Evolutionary conservation across 495 filamentous ascomycete genomes (phyloP).

Genomic region (Talaromyces proteolyticus): DNA sequence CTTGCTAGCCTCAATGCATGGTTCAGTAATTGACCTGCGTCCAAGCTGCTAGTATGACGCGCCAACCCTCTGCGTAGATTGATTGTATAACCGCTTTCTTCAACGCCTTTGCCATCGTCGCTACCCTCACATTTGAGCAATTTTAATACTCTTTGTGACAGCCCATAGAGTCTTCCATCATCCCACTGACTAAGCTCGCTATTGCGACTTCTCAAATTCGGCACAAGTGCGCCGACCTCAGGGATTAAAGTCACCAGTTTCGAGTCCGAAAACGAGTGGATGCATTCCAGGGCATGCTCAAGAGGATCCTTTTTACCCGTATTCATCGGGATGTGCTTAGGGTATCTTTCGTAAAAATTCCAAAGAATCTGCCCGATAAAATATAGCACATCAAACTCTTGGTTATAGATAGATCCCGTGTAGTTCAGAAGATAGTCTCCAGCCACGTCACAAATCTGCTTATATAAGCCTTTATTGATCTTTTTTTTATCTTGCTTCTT

Average conservation of each 20-base stretch:
- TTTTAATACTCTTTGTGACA: not conserved
- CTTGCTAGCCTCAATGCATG: not conserved
- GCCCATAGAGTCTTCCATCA: not conserved
- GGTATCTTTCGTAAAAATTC: constrained; percentile 1
- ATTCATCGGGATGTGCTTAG: not conserved
- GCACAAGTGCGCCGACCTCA: not conserved
- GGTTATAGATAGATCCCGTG: not conserved
- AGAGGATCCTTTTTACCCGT: not conserved
- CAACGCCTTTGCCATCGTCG: not conserved
- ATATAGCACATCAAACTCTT: not conserved
- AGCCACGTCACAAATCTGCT: not conserved
- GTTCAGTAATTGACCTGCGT: not conserved
- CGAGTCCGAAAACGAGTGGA: not conserved
- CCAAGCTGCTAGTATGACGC: not conserved
- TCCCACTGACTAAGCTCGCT: not conserved
- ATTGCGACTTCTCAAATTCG: not conserved
- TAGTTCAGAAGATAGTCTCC: not conserved
- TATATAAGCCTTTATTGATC: not conserved
- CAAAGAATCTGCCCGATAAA: not conserved
- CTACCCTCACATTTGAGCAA: not conserved
- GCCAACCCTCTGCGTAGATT: not conserved
- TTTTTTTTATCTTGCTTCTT: not conserved
- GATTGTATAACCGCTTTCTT: constrained; percentile 1
- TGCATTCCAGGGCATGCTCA: not conserved
- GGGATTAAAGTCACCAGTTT: not conserved